Base-by-base conservation (phyloP, 495 filamentous ascomycete genomes). In the Halenospora varia region DNA sequence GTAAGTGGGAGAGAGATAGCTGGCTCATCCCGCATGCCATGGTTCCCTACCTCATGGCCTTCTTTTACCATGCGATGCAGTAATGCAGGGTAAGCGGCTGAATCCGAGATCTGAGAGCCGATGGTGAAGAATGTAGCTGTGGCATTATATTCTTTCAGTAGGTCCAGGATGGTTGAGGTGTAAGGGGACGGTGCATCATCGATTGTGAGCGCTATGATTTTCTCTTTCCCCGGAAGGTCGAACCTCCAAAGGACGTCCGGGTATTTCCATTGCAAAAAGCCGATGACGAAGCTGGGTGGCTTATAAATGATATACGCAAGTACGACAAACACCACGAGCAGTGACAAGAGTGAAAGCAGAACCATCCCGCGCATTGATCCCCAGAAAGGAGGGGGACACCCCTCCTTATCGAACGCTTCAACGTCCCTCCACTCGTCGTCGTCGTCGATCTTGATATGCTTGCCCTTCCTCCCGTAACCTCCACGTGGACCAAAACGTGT, bases 1-100 rank as follows among this genome's bases (percentile, higher is more conserved):
- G 58, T 15, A 35, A 74, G 66, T 13, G 59, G 29, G 40, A 82
- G 67, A 15, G 45, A 69, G 52, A 81, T 72, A 22, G 82, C 84
- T 3, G 88, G 82, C 71, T 93, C 88, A 71, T 96, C 90, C 66
- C 79, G 75, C 88, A 92, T 91, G 2, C 86, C 90, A 69, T 96
- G 90, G 69, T 95, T 95, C 44, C 80, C 90, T 1, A 63, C 53
- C 46, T 66, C 64, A 40, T 66, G 64, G 29, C 64, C 64, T 53
- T 66, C 61, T 19, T 56, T 51, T 10, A 53, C 57, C 20, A 66
- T 66, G 8, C 61, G 20, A 25, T 62, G 26, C n/a, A 66, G 15
- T 9, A 66, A 13, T 0, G 35, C 55, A 22, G 48, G 57, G 18
- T 54, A 41, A 20, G 24, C 20, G 1, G 47, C 40, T 15, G 52